Conservation (phyloP, 805 yeast genomes). For the Hanseniaspora thailandica region DNA sequence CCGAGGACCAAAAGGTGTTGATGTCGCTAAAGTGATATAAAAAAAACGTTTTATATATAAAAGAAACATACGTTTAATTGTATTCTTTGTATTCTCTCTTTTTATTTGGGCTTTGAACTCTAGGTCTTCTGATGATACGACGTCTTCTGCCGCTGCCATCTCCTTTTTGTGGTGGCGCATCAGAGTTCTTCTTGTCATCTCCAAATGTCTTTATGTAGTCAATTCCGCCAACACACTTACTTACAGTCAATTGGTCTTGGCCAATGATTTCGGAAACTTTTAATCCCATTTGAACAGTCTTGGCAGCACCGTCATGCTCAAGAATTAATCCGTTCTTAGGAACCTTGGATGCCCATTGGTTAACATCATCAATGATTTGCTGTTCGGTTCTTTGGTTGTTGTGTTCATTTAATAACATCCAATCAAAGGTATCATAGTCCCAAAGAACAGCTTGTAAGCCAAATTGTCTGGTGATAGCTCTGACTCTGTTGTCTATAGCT, state of each 20-base stretch:
- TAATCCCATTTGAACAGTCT: slow-evolving; percentile 59
- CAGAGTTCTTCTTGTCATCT: not conserved
- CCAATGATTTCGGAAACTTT: slow-evolving; percentile 48
- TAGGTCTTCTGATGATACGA: not conserved
- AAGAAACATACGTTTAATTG: too few species aligned
- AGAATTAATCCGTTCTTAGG: slow-evolving; percentile 40
- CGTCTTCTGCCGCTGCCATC: not conserved
- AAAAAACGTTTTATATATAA: not conserved
- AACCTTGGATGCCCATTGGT: slow-evolving; percentile 35
- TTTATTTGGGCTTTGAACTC: not conserved
- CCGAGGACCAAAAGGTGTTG: slow-evolving; percentile 58
- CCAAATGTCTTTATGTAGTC: slow-evolving; percentile 38
- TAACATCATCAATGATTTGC: slow-evolving; percentile 46
- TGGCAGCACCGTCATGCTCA: slow-evolving; percentile 68
- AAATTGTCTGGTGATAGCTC: slow-evolving; percentile 67
- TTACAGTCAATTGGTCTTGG: slow-evolving; percentile 57
- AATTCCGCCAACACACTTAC: slow-evolving; percentile 60
- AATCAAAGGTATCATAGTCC: slow-evolving; percentile 86
- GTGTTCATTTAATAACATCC: slow-evolving; percentile 54
- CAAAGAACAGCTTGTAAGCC: slow-evolving; percentile 82
- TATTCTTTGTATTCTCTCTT: not conserved
- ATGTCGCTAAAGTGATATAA: slow-evolving; percentile 37
- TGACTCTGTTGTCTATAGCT: slow-evolving; percentile 76
- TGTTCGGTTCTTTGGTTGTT: slow-evolving; percentile 33
- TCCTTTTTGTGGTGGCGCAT: not conserved